phyloP scores from a whole-genome alignment of 2,329 filamentous ascomycete genomes.

The Claviceps sp. region DNA sequence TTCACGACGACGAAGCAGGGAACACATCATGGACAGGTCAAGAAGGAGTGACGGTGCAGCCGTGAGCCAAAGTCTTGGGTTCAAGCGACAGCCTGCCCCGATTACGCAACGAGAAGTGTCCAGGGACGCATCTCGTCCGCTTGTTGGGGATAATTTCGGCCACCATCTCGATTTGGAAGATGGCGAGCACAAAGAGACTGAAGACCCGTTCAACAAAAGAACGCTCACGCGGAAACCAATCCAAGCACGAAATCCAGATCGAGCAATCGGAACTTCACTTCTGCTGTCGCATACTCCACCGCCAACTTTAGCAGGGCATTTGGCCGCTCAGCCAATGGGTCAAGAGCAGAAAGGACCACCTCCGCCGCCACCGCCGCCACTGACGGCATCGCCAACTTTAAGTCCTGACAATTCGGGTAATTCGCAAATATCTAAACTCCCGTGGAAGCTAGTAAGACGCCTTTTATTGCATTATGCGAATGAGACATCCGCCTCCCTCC shows the following conservation, averaged over 20 bases:
- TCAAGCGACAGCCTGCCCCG: neutral
- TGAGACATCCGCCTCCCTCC: no score
- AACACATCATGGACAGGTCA: neutral
- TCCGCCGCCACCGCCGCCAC: neutral
- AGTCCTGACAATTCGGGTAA: neutral
- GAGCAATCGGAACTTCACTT: neutral
- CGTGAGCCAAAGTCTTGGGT: neutral
- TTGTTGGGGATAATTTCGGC: neutral
- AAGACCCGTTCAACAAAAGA: neutral
- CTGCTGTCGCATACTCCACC: neutral
- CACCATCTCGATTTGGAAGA: neutral
- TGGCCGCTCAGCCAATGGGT: neutral
- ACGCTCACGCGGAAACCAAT: neutral
- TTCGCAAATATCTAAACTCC: neutral
- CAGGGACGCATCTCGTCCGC: neutral
- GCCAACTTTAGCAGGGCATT: neutral
- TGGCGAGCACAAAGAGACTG: neutral
- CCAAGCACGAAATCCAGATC: neutral
- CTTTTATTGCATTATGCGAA: no score
- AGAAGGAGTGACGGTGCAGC: neutral
- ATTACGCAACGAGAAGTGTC: neutral
- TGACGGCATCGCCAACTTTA: neutral
- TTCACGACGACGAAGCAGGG: constrained; percentile 1
- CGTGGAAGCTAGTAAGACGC: neutral
- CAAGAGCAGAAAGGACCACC: neutral